phyloP scores from a whole-genome alignment of 305 asterid species.

The Salvia sclarea region DNA sequence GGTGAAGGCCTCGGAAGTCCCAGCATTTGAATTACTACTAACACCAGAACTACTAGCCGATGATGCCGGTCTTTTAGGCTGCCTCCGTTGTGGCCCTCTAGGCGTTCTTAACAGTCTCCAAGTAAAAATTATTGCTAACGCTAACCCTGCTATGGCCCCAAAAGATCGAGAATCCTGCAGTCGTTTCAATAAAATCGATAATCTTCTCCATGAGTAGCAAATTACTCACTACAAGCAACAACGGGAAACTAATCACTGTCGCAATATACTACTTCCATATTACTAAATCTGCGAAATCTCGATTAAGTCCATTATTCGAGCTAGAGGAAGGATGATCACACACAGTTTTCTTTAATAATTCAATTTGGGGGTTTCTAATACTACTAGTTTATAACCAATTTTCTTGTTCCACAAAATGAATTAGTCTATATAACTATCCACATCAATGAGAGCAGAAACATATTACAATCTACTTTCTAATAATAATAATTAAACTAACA shows the following conservation, averaged over 20 bases:
- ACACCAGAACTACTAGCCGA: constrained; percentile 56
- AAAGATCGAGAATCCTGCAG: constrained; percentile 78
- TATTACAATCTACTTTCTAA: neutral
- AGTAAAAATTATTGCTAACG: constrained; percentile 79
- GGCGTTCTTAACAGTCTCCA: constrained; percentile 83
- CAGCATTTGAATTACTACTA: constrained; percentile 42
- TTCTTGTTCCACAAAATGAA: neutral
- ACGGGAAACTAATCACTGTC: neutral
- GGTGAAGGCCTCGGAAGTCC: constrained; percentile 43
- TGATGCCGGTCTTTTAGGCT: constrained; percentile 63
- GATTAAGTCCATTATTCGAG: neutral
- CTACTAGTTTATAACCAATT: neutral
- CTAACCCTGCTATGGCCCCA: constrained; percentile 88
- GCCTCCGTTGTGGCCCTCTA: constrained; percentile 68
- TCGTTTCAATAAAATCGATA: constrained; percentile 22
- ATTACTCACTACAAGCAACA: neutral
- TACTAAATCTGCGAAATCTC: neutral
- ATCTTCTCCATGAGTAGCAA: neutral
- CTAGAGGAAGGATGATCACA: neutral
- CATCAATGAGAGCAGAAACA: neutral
- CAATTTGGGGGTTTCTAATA: neutral
- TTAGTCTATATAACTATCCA: neutral
- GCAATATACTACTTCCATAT: neutral
- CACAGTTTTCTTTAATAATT: neutral
- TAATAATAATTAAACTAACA: neutral